A percentile compares a stretch with the other conserved stretches of the same genome.
Conservation (phyloP, 129 eudicot species). For the Pittosporum tobira region DNA sequence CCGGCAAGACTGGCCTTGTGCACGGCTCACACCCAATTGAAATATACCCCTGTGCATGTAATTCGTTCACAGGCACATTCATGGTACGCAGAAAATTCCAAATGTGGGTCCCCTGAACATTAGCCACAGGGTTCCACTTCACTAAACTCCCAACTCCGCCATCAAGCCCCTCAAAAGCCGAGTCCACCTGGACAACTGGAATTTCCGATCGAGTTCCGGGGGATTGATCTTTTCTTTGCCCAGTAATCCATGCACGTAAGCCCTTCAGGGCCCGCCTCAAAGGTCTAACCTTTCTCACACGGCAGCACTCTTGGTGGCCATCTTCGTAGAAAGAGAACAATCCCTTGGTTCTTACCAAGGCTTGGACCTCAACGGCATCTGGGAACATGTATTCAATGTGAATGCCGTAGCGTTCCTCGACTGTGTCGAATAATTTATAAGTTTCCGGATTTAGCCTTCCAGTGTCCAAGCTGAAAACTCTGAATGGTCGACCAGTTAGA, state of each 20-base stretch:
- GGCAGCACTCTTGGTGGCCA: constrained; percentile 98
- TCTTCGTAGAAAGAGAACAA: constrained; percentile 89
- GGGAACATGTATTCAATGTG: constrained; percentile 97
- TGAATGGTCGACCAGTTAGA: constrained; percentile 82
- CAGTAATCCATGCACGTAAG: constrained; percentile 94
- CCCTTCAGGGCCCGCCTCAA: constrained; percentile 85
- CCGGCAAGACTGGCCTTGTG: constrained; percentile 89
- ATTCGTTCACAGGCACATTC: constrained; percentile 87
- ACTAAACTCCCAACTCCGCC: constrained; percentile 93
- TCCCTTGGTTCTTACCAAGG: constrained; percentile 75
- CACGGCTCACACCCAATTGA: constrained; percentile 99
- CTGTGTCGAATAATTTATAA: constrained; percentile 63
- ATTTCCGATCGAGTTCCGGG: constrained; percentile 87
- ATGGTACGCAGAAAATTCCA: constrained; percentile 85
- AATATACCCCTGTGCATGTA: constrained; percentile 79
- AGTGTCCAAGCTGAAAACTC: constrained; percentile 93
- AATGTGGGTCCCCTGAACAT: constrained; percentile 57
- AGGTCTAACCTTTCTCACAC: constrained; percentile 92
- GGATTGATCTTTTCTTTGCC: constrained; percentile 95
- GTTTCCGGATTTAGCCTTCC: constrained; percentile 92
- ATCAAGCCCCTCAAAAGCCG: constrained; percentile 72
- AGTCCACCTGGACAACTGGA: constrained; percentile 86
- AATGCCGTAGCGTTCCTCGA: constrained; percentile 75
- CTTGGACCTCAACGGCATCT: constrained; percentile 87
- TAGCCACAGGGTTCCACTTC: constrained; percentile 96